phyloP scores from a whole-genome alignment of 2,329 filamentous ascomycete species.

The Lizonia empirigonia region DNA sequence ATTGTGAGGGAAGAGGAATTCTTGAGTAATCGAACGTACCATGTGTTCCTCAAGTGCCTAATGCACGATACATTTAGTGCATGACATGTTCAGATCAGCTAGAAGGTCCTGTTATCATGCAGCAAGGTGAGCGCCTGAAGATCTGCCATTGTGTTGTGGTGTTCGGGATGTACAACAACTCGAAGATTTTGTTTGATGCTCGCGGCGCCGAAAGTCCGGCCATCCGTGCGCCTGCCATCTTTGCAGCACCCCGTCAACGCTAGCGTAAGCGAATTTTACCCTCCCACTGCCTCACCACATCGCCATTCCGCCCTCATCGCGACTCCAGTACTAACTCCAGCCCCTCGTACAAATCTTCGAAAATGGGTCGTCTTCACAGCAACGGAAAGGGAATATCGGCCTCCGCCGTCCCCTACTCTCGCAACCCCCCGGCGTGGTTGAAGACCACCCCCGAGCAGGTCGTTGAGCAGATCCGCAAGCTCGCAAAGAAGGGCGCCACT shows the following conservation, averaged over 20 bases:
- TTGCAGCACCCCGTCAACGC: constrained; percentile 8
- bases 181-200: constrained; percentile 11
- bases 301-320: constrained; percentile 9
- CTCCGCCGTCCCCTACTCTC: constrained; percentile 96
- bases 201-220: constrained; percentile 5
- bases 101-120: no score
- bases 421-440: constrained; percentile 89
- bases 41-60: neutral
- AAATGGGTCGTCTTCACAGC: constrained; percentile 97
- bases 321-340: constrained; percentile 23
- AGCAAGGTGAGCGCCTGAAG: no score
- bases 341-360: constrained; percentile 50
- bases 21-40: neutral
- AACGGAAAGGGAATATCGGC: constrained; percentile 99
- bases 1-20: constrained; percentile 10
- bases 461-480: constrained; percentile 98
- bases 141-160: constrained; percentile 2
- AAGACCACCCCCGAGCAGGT: constrained; percentile 99
- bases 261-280: constrained; percentile 16
- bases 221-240: constrained; percentile 2
- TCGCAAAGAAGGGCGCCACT: constrained; percentile 97
- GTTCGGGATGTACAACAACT: neutral
- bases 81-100: neutral
- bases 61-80: neutral
- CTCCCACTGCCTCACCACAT: constrained; percentile 12